phyloP scores from a whole-genome alignment of 305 asterid species.

The Fraxinus greggii region DNA sequence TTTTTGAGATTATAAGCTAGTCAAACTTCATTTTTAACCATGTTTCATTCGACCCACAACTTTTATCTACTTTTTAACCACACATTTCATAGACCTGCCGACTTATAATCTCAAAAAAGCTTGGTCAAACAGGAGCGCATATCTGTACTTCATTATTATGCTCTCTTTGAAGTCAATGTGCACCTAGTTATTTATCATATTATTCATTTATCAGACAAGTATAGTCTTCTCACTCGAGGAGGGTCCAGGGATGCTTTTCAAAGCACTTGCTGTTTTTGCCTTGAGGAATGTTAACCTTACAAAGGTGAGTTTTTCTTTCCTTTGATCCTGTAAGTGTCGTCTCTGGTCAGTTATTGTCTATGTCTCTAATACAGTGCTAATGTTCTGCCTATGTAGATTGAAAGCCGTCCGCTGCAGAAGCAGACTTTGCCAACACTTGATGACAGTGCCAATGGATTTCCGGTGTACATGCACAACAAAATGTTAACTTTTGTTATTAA shows the following conservation, averaged over 20 bases:
- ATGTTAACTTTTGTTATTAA: slow-evolving; percentile 9
- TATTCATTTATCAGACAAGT: slow-evolving; percentile 66
- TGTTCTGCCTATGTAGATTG: slow-evolving; percentile 56
- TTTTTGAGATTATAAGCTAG: background rate
- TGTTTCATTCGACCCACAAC: background rate
- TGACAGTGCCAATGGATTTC: slow-evolving; percentile 52
- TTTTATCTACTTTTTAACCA: too few species aligned
- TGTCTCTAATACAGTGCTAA: slow-evolving; percentile 1
- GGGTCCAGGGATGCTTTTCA: slow-evolving; percentile 98
- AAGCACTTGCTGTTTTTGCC: slow-evolving; percentile 97
- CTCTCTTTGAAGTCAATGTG: slow-evolving; percentile 2
- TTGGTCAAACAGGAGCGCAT: background rate
- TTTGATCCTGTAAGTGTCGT: background rate
- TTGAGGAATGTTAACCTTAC: slow-evolving; percentile 91
- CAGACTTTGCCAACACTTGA: slow-evolving; percentile 63
- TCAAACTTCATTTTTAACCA: background rate
- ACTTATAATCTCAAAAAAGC: background rate
- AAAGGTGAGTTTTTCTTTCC: slow-evolving; percentile 49
- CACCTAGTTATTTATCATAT: slow-evolving; percentile 5
- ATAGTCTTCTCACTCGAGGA: slow-evolving; percentile 99
- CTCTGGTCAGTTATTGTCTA: slow-evolving; percentile 19
- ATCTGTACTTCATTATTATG: background rate
- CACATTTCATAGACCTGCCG: background rate
- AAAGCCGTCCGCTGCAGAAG: slow-evolving; percentile 92
- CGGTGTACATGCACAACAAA: slow-evolving; percentile 49